phyloP scores from a whole-genome alignment of 2,329 filamentous ascomycete genomes.

The Phaeosphaeriaceae sp. region DNA sequence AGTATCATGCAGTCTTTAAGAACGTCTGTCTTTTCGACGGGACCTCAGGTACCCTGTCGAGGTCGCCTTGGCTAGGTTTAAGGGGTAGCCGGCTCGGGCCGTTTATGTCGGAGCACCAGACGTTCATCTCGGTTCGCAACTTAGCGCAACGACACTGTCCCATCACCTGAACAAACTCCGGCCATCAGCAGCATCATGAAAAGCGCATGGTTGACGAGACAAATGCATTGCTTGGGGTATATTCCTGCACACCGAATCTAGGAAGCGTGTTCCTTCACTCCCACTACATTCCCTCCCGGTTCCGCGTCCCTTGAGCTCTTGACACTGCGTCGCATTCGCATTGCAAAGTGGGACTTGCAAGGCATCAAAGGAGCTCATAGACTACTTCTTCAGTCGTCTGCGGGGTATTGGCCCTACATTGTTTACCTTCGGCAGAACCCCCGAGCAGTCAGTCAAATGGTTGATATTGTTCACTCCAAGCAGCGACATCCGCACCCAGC shows the following conservation, averaged over 20 bases:
- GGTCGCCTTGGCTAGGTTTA: neutral
- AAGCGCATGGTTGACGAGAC: neutral
- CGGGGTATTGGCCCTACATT: too few species aligned
- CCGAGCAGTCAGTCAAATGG: constrained; percentile 59
- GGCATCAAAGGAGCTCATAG: too few species aligned
- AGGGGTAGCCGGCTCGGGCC: neutral
- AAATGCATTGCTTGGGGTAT: neutral
- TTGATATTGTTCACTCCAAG: constrained; percentile 63
- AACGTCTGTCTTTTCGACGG: neutral
- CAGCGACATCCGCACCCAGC: constrained; percentile 59
- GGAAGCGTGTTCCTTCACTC: neutral
- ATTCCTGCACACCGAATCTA: neutral
- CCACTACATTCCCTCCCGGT: neutral
- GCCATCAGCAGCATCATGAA: neutral
- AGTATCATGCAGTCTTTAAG: neutral
- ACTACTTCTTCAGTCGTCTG: too few species aligned
- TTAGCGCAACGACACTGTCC: neutral
- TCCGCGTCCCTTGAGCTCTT: neutral
- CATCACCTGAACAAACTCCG: neutral
- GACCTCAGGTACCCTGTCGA: neutral
- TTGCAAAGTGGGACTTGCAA: neutral
- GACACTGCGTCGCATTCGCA: neutral
- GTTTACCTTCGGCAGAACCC: constrained; percentile 47
- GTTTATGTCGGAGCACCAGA: neutral
- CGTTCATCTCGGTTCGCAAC: neutral